Evolutionary conservation across 257 asterid species (phyloP).

Genomic region (Eustoma russellianum): DNA sequence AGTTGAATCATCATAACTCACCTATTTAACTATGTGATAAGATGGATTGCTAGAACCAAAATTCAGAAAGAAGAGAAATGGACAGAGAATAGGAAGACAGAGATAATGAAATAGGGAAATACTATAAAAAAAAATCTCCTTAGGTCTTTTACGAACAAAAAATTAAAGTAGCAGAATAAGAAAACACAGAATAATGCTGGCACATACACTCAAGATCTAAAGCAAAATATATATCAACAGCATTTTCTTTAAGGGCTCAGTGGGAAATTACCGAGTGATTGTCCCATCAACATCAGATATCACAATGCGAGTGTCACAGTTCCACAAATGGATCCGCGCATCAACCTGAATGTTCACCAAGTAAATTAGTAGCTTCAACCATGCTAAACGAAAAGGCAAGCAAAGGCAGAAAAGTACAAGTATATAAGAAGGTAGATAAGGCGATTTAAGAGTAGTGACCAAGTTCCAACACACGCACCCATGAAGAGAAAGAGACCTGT

Average conservation of each 20-base stretch:
- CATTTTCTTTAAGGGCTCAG: not conserved
- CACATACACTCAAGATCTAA: not conserved
- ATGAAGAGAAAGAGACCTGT: not conserved
- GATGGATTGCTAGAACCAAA: no score
- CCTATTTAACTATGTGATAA: no score
- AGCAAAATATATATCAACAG: no score
- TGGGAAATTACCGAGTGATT: constrained; percentile 60
- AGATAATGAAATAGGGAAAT: no score
- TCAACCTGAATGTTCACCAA: constrained; percentile 55
- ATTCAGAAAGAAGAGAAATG: no score
- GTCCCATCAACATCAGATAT: constrained; percentile 99
- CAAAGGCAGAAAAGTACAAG: not conserved
- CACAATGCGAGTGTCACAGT: constrained; percentile 76
- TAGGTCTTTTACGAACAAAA: no score
- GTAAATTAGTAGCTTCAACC: constrained; percentile 15
- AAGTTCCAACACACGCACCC: not conserved
- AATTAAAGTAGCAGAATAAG: no score
- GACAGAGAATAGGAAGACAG: no score
- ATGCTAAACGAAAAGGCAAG: not conserved
- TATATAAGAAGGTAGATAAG: not conserved
- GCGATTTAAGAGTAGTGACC: not conserved
- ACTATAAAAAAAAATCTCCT: no score
- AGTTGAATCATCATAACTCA: no score
- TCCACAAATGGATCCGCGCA: constrained; percentile 85
- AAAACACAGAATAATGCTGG: no score